Percentiles rank a stretch among this genome's conserved stretches.
Evolutionary conservation across 2,329 filamentous ascomycete species (phyloP).

Genomic region (Huntiella omanensis): DNA sequence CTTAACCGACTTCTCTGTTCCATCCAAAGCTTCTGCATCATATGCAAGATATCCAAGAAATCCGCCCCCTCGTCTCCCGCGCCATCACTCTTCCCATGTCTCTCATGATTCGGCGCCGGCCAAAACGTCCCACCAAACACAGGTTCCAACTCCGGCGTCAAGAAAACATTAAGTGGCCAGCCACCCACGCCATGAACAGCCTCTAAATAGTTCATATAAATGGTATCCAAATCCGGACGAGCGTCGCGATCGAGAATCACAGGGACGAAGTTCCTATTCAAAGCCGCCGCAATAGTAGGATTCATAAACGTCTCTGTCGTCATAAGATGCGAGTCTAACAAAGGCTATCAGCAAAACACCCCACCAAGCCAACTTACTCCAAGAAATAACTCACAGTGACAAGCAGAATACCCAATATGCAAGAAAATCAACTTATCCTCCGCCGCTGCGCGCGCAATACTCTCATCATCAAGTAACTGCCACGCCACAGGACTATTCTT

Average conservation of each 20-base stretch:
- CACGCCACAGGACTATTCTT: slow-evolving; percentile 71
- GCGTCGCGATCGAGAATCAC: slow-evolving; percentile 89
- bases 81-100: slow-evolving; percentile 14
- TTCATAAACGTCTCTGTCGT: slow-evolving; percentile 82
- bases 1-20: slow-evolving; percentile 71
- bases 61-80: slow-evolving; percentile 38
- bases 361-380: background rate
- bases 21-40: slow-evolving; percentile 57
- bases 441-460: slow-evolving; percentile 55
- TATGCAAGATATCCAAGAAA: slow-evolving; percentile 67
- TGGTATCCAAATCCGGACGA: slow-evolving; percentile 78
- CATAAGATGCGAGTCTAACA: slow-evolving; percentile 68
- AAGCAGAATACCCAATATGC: slow-evolving; percentile 87
- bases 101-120: slow-evolving; percentile 48
- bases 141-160: slow-evolving; percentile 81
- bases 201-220: slow-evolving; percentile 98
- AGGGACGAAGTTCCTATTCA: slow-evolving; percentile 79
- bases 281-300: slow-evolving; percentile 54
- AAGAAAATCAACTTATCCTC: slow-evolving; percentile 83
- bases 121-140: slow-evolving; percentile 95
- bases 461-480: slow-evolving; percentile 71
- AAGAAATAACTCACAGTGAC: slow-evolving; percentile 52
- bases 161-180: slow-evolving; percentile 92
- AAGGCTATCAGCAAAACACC: background rate
- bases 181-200: slow-evolving; percentile 78